Base-by-base conservation (phyloP, 169 alveolate genomes). In the Plasmodium vinckei region DNA sequence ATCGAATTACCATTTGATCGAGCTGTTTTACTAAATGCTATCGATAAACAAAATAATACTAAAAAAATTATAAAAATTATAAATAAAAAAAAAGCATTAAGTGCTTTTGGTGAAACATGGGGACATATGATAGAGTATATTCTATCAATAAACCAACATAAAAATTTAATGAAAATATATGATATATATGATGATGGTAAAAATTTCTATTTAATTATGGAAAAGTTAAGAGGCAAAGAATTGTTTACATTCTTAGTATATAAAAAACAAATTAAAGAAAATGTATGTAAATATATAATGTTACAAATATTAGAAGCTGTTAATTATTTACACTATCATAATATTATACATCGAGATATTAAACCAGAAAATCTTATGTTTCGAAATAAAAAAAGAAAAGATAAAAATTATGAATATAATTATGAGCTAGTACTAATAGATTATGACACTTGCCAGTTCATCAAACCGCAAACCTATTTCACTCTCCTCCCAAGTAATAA, bases 151-250 rank as follows among this genome's bases (percentile, higher is more conserved):
- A 94, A 94, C 10, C 92, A 91, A 9, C 97, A 92, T 71, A 96
- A 96, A 21, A 94, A 96, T 72, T 25, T 93, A 12, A 93, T 96
- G 97, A 82, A 89, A 61, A 87, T 96, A 33, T 94, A 93, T 65
- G 97, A 95, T 65, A 94, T 96, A 56, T 94, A 94, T 87, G 98
- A 96, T 87, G 95, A 94, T n/a, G 95, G 91, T 13, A 89, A 95
- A 21, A 72, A 92, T 42, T 96, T 94, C 73, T 94, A 95, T 53
- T 77, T 96, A 39, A 96, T 95, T 10, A 93, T 94, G 89, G 98
- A 96, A 91, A 93, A 95, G 87, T 88, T 96, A 59, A 93, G 91
- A 68, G 98, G 98, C 4, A 97, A 97, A 6, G 98, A 96, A 67
- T 94, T 96, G 6, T 96, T 96, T 84, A 97, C 93, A 87, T 96